A percentile compares a stretch with the other conserved stretches of the same genome.
phyloP scores from a whole-genome alignment of 805 yeast species.

The Suhomyces xylopsoci region DNA sequence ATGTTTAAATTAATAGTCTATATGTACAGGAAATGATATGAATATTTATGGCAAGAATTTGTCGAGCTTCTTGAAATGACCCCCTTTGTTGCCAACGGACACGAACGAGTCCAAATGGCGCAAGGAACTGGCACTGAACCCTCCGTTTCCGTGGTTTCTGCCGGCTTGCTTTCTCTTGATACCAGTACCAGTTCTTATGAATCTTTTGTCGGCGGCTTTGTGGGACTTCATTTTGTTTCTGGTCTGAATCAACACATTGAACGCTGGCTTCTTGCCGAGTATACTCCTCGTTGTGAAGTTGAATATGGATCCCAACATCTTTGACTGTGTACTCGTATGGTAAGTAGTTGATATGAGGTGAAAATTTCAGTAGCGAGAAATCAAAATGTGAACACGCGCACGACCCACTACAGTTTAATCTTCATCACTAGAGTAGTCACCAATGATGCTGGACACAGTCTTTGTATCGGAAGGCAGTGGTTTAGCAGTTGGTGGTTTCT shows the following conservation, averaged over 20 bases:
- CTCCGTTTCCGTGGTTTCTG: constrained; percentile 89
- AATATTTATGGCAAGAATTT: constrained; percentile 41
- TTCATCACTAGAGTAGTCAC: constrained; percentile 2
- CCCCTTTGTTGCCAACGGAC: constrained; percentile 47
- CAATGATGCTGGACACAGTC: neutral
- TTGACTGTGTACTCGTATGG: neutral
- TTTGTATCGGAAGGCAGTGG: neutral
- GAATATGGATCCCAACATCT: constrained; percentile 1
- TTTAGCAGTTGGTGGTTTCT: neutral
- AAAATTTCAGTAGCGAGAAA: neutral
- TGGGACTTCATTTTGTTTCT: constrained; percentile 67
- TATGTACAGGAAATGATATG: neutral
- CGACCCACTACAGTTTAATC: neutral
- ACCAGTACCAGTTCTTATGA: constrained; percentile 72
- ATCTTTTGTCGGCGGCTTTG: constrained; percentile 83
- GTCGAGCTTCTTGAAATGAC: constrained; percentile 58
- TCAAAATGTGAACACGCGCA: neutral
- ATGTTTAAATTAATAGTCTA: constrained; percentile 1
- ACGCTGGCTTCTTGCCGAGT: constrained; percentile 18
- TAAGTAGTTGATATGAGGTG: neutral
- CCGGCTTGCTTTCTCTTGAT: constrained; percentile 62
- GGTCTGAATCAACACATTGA: constrained; percentile 31
- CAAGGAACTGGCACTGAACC: constrained; percentile 68
- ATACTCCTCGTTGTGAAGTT: constrained; percentile 7
- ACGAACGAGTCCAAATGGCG: constrained; percentile 59